These are phyloP conservation scores for Tagetes erecta DNA, from an alignment of 129 eudicot species.

Conservation along the genomic window DNA sequence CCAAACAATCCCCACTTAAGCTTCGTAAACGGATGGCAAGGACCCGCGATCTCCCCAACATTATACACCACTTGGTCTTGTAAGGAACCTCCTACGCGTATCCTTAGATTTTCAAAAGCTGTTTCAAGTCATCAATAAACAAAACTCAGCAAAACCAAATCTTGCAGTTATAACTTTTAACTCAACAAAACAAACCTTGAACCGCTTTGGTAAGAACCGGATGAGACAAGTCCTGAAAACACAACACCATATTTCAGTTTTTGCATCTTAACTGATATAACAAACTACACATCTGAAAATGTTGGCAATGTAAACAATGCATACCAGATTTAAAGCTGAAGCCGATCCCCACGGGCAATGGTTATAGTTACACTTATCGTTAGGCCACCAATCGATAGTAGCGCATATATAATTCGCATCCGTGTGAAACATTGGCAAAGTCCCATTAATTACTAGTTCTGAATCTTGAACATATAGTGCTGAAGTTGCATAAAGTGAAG, in stretches of 20 bases:
- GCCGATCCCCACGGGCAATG: conserved; percentile 93
- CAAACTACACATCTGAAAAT: no score
- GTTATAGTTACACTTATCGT: conserved; percentile 77
- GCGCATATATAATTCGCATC: conserved; percentile 82
- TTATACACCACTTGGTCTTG: conserved; percentile 83
- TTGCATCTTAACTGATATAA: no score
- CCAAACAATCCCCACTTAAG: conserved; percentile 62
- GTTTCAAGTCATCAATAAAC: conserved; percentile 20
- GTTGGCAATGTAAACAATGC: not conserved
- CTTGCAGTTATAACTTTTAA: not conserved
- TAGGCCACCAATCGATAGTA: conserved; percentile 99
- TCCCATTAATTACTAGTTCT: conserved; percentile 54
- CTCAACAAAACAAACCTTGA: conserved; percentile 57
- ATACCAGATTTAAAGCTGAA: conserved; percentile 77
- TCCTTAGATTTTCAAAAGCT: conserved; percentile 70
- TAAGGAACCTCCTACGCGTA: conserved; percentile 89
- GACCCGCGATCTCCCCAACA: conserved; percentile 46
- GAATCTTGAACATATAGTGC: conserved; percentile 62
- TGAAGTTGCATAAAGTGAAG: conserved; percentile 48
- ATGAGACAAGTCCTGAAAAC: conserved; percentile 68
- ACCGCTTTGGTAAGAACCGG: conserved; percentile 70
- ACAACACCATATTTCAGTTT: not conserved
- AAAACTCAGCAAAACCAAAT: conserved; percentile 19
- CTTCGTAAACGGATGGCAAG: conserved; percentile 61
- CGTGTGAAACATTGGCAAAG: conserved; percentile 50